These are phyloP conservation scores for Eugenia klotzschiana DNA, from an alignment of 441 rosid genomes.

Conservation along the genomic window DNA sequence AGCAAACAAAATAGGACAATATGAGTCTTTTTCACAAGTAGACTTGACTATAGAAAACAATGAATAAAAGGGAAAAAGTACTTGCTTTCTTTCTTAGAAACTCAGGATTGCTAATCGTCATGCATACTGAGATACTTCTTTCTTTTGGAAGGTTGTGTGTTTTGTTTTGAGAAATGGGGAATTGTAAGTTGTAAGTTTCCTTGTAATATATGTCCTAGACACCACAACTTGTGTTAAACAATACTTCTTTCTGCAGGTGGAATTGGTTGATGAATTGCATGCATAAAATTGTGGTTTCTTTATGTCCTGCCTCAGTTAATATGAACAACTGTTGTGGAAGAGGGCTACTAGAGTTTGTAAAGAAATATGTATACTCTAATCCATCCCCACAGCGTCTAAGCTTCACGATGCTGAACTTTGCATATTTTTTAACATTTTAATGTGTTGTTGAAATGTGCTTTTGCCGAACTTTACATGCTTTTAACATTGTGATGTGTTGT, in stretches of 20 bases:
- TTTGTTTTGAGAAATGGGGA: neutral
- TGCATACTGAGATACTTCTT: neutral
- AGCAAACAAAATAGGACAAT: neutral
- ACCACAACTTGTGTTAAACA: neutral
- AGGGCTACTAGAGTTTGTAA: neutral
- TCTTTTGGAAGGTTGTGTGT: neutral
- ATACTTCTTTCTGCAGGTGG: neutral
- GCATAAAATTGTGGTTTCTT: neutral
- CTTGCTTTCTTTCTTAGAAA: neutral
- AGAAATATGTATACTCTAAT: neutral
- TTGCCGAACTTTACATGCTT: neutral
- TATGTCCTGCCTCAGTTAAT: neutral
- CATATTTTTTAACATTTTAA: neutral
- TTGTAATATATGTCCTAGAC: neutral
- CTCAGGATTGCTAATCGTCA: neutral
- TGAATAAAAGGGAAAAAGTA: neutral
- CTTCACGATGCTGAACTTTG: neutral
- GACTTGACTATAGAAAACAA: neutral
- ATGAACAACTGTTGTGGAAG: neutral
- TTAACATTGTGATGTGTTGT: constrained; percentile 6
- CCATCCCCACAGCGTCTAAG: neutral
- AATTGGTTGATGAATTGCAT: neutral
- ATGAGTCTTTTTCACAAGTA: neutral
- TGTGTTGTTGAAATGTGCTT: constrained; percentile 10
- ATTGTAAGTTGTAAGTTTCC: neutral